Evolutionary conservation across 176 grass and related monocot genomes (phyloP).

Genomic region (Carex myosuroides): DNA sequence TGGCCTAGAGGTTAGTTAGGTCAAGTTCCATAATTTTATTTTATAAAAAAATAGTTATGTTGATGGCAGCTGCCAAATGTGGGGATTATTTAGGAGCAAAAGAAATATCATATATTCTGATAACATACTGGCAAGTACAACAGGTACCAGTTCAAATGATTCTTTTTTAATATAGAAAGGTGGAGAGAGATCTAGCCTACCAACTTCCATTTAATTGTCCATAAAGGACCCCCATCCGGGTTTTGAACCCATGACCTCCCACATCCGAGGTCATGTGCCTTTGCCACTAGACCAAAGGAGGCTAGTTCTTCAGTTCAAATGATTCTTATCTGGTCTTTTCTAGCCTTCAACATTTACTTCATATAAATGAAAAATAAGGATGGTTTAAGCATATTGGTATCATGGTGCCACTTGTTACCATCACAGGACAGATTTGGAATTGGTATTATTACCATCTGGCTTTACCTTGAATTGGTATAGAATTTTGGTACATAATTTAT

Average conservation of each 20-base stretch:
- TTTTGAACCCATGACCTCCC: no score
- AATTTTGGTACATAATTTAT: neutral
- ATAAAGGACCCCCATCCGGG: no score
- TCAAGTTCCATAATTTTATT: neutral
- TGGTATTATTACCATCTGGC: neutral
- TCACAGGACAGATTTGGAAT: neutral
- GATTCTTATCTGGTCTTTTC: no score
- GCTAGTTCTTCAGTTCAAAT: no score
- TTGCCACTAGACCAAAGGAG: no score
- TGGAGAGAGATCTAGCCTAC: no score
- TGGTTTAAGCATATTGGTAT: neutral
- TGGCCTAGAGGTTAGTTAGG: slow-evolving; percentile 25
- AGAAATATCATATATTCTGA: slow-evolving; percentile 1
- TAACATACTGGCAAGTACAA: slow-evolving; percentile 1
- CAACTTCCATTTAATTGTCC: no score
- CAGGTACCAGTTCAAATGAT: neutral
- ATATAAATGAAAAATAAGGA: neutral
- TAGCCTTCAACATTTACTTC: neutral
- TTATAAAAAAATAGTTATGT: neutral
- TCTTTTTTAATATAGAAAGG: no score
- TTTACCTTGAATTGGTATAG: neutral
- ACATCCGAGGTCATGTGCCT: no score
- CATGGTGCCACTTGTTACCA: neutral
- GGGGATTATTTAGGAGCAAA: neutral
- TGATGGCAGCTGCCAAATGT: neutral